Evolutionary conservation across 1,284 basidiomycete species (phyloP).

Genomic region (Gastroboletus turbinatus): DNA sequence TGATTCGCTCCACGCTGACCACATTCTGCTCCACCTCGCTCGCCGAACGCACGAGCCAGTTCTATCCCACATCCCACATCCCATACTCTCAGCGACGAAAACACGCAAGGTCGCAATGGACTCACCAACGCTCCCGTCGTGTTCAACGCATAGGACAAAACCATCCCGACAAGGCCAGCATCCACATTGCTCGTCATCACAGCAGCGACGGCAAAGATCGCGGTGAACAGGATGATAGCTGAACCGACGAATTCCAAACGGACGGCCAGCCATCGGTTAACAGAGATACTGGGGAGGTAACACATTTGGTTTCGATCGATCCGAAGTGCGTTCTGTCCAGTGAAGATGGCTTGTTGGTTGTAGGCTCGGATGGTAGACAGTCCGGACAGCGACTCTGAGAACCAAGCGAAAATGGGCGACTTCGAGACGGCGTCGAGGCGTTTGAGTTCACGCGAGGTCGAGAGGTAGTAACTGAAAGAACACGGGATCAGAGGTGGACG

Average conservation of each 20-base stretch:
- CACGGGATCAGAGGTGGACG: not conserved
- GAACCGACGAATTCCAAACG: constrained; percentile 84
- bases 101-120: not conserved
- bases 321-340: constrained; percentile 73
- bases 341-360: constrained; percentile 72
- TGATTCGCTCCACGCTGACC: constrained; percentile 81
- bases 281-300: constrained; percentile 69
- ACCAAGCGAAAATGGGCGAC: constrained; percentile 90
- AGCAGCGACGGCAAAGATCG: constrained; percentile 67
- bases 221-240: constrained; percentile 77
- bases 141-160: constrained; percentile 83
- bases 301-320: constrained; percentile 85
- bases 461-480: constrained; percentile 75
- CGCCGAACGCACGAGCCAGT: constrained; percentile 88
- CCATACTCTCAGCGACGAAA: constrained; percentile 5
- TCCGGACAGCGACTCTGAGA: constrained; percentile 84
- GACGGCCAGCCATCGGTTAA: constrained; percentile 81
- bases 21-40: constrained; percentile 95
- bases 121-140: constrained; percentile 73
- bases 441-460: constrained; percentile 90
- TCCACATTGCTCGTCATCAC: constrained; percentile 77
- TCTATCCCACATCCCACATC: constrained; percentile 42
- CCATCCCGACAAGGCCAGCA: constrained; percentile 89
- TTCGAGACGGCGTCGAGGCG: constrained; percentile 88
- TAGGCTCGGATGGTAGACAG: constrained; percentile 86